These are phyloP conservation scores for Termitomyces sp. DNA, from an alignment of 768 basidiomycete genomes.

Conservation along the genomic window DNA sequence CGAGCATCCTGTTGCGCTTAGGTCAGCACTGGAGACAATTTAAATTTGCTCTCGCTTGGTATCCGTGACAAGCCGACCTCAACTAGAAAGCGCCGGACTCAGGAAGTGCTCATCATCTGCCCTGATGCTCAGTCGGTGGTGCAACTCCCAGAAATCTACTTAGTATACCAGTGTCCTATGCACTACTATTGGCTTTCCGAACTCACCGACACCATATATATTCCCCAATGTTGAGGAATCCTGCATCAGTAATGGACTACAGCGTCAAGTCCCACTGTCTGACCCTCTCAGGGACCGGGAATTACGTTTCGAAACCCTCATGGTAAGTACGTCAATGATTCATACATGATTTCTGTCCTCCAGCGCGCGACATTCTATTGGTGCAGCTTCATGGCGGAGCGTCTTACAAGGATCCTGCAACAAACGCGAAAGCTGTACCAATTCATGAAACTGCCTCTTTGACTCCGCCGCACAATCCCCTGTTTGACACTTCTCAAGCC, in stretches of 20 bases:
- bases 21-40: too few species aligned
- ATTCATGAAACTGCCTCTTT: constrained; percentile 61
- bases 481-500: constrained; percentile 7
- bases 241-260: constrained; percentile 10
- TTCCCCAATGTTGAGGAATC: background rate
- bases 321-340: background rate
- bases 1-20: too few species aligned
- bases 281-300: constrained; percentile 20
- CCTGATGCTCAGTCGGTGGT: background rate
- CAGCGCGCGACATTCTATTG: background rate
- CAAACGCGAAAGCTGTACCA: constrained; percentile 60
- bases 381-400: constrained; percentile 59
- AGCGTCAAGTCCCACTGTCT: constrained; percentile 9
- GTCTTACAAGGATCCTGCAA: constrained; percentile 46
- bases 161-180: background rate
- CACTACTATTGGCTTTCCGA: too few species aligned
- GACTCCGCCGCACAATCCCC: constrained; percentile 38
- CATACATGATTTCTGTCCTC: background rate
- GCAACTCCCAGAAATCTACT: background rate
- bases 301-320: constrained; percentile 54
- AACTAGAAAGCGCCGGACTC: too few species aligned
- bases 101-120: background rate
- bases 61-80: too few species aligned
- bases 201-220: background rate
- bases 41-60: too few species aligned